Percentiles rank a stretch among this genome's conserved stretches.
phyloP scores from a whole-genome alignment of 208 protist genomes.

The Trypanosoma lewisi region DNA sequence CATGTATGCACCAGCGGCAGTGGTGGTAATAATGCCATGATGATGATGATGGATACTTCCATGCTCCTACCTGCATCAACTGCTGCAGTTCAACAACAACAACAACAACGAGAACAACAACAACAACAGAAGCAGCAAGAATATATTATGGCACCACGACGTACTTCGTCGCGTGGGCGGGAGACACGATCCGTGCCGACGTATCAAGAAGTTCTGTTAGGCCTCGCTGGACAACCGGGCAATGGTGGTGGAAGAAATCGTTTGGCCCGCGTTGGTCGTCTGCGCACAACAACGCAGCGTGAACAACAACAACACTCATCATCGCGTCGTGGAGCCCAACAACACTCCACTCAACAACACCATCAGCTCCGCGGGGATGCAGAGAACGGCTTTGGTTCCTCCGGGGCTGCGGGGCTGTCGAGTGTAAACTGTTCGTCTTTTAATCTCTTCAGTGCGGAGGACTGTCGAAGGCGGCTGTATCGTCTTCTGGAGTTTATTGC shows the following conservation, averaged over 20 bases:
- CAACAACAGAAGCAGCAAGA: neutral
- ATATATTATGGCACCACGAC: neutral
- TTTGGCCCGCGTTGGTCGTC: neutral
- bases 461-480: slow-evolving; percentile 54
- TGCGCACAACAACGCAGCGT: neutral
- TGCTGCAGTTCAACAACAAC: neutral
- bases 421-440: slow-evolving; percentile 30
- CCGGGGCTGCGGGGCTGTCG: neutral
- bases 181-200: slow-evolving; percentile 1
- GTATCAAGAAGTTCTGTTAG: slow-evolving; percentile 18
- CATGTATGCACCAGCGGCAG: neutral
- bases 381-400: neutral
- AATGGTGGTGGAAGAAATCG: neutral
- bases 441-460: slow-evolving; percentile 52
- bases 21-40: neutral
- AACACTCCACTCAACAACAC: neutral
- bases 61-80: slow-evolving; percentile 18
- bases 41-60: neutral
- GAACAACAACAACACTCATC: slow-evolving; percentile 10
- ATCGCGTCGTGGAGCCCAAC: slow-evolving; percentile 1
- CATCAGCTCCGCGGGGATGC: slow-evolving; percentile 1
- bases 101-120: slow-evolving; percentile 1
- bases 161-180: neutral
- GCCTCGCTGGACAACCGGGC: neutral
- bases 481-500: slow-evolving; percentile 48